Percentiles rank a stretch among this genome's conserved stretches.
Conservation (phyloP, 495 filamentous ascomycete genomes). For the Penicillium bialowiezense region DNA sequence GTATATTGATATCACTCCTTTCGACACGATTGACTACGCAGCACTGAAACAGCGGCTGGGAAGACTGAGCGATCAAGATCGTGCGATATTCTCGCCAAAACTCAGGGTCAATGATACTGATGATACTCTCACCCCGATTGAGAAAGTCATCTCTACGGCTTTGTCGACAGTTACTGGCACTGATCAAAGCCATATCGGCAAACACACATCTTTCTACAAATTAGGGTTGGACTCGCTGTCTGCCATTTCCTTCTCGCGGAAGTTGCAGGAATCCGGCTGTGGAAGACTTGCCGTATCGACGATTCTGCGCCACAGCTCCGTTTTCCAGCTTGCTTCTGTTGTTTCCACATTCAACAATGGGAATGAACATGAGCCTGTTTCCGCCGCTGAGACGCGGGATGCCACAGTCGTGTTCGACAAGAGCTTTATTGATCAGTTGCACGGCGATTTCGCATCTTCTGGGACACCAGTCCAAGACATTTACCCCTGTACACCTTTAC, state of each 20-base stretch:
- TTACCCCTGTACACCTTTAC: conserved; percentile 76
- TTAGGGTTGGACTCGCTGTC: conserved; percentile 81
- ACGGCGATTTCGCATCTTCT: conserved; percentile 15
- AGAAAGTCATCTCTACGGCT: conserved; percentile 43
- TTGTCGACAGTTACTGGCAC: conserved; percentile 50
- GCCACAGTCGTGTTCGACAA: conserved; percentile 10
- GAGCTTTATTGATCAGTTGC: conserved; percentile 8
- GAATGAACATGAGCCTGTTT: conserved; percentile 3
- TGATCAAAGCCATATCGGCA: conserved; percentile 38
- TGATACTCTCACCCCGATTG: conserved; percentile 34
- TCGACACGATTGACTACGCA: conserved; percentile 60
- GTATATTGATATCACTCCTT: conserved; percentile 57
- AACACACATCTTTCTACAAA: conserved; percentile 54
- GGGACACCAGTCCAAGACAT: conserved; percentile 48
- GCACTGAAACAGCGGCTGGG: conserved; percentile 33
- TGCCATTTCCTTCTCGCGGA: conserved; percentile 63
- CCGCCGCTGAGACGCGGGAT: not conserved
- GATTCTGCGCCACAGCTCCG: conserved; percentile 59
- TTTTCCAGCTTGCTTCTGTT: conserved; percentile 51
- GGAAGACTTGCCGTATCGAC: conserved; percentile 54
- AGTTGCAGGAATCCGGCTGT: conserved; percentile 40
- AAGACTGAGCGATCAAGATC: conserved; percentile 14
- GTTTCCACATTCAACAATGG: conserved; percentile 15
- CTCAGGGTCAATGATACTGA: conserved; percentile 9
- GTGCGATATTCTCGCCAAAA: conserved; percentile 26